Conservation (phyloP, 177 flowering plant genomes). For the Vitis hybrid region DNA sequence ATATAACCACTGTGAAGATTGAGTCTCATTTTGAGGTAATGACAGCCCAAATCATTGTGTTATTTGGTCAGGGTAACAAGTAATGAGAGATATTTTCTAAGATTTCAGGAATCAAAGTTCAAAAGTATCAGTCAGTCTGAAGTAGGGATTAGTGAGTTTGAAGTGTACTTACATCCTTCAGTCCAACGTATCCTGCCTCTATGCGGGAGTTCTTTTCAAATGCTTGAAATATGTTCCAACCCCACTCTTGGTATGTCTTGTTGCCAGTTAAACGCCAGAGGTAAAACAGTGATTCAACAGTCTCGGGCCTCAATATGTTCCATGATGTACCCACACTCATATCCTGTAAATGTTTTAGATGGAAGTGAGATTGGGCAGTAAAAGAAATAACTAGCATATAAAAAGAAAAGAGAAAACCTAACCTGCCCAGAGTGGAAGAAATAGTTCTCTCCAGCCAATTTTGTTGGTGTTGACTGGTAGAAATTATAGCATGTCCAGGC, state of each 20-base stretch:
- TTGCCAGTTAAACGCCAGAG: constrained; percentile 98
- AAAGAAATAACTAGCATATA: not conserved
- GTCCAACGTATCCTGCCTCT: constrained; percentile 93
- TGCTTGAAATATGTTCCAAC: constrained; percentile 99
- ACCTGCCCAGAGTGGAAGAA: constrained; percentile 80
- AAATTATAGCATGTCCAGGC: too few relatives aligned
- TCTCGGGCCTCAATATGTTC: constrained; percentile 99
- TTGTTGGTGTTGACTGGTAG: too few relatives aligned
- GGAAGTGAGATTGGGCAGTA: too few relatives aligned
- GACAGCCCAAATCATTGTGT: too few relatives aligned
- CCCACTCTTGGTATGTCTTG: constrained; percentile 98
- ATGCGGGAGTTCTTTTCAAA: constrained; percentile 93
- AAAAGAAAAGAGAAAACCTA: constrained; percentile 11
- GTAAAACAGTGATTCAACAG: constrained; percentile 94
- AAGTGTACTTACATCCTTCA: constrained; percentile 79
- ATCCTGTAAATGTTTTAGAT: constrained; percentile 48
- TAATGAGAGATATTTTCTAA: too few relatives aligned
- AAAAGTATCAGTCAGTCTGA: too few relatives aligned
- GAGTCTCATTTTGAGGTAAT: too few relatives aligned
- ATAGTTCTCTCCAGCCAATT: constrained; percentile 66
- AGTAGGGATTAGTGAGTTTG: not conserved
- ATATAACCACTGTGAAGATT: too few relatives aligned
- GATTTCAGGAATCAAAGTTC: too few relatives aligned
- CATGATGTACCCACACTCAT: constrained; percentile 97
- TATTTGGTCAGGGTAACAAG: not conserved